Percentiles rank a stretch among this genome's conserved stretches.
Conservation (phyloP, 495 filamentous ascomycete species). For the Penicillium salamii region DNA sequence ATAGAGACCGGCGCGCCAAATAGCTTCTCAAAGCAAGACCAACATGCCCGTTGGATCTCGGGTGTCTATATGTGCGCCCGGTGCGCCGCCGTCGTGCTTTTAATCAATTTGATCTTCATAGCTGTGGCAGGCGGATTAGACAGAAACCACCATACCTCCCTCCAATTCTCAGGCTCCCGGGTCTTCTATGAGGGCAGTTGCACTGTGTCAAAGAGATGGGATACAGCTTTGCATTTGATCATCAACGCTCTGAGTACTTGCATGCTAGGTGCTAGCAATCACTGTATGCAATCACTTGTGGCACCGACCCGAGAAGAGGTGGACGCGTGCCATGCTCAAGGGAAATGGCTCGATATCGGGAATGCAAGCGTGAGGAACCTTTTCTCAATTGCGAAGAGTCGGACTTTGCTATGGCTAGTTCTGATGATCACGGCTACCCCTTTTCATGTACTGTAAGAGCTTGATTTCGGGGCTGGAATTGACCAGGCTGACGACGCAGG, state of each 20-base stretch:
- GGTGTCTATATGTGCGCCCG: too few relatives aligned
- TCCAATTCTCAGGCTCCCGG: too few relatives aligned
- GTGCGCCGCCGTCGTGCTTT: too few relatives aligned
- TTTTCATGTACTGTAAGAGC: conserved; percentile 24
- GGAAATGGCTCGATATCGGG: conserved; percentile 26
- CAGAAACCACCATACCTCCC: too few relatives aligned
- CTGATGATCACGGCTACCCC: conserved; percentile 18
- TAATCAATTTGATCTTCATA: too few relatives aligned
- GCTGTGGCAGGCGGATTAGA: too few relatives aligned
- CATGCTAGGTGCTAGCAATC: conserved; percentile 31
- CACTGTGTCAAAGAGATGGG: conserved; percentile 5
- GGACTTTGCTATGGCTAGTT: conserved; percentile 12
- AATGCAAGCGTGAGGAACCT: conserved; percentile 16
- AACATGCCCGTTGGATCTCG: too few relatives aligned
- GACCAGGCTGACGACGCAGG: background rate
- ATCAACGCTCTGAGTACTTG: conserved; percentile 33
- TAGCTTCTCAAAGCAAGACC: too few relatives aligned
- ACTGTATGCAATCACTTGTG: conserved; percentile 38
- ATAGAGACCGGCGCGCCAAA: too few relatives aligned
- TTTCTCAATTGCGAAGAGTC: background rate
- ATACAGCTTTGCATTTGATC: conserved; percentile 19
- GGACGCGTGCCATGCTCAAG: conserved; percentile 11
- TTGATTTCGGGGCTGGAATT: too few relatives aligned
- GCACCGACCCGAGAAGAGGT: conserved; percentile 28
- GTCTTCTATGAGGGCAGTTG: conserved; percentile 4